Base-by-base conservation (phyloP, 768 basidiomycete genomes). In the Psilocybe cyanescens region DNA sequence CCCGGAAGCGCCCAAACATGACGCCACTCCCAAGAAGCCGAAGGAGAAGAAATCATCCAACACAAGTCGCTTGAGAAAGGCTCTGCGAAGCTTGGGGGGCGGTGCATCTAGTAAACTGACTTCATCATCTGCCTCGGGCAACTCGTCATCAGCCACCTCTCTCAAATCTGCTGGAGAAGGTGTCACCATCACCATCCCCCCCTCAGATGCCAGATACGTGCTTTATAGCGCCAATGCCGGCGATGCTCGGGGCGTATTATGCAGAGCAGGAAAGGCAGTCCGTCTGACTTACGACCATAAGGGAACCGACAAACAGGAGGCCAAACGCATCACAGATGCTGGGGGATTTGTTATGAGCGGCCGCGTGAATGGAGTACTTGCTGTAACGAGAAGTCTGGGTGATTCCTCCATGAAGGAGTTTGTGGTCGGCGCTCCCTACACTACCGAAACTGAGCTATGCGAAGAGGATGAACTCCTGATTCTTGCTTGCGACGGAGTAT, bases 401-500 rank as follows among this genome's bases (percentile, higher is more conserved):
- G 97, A 99, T 71, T 92, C 95, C 1, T 92, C 94, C 6, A 99
- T 99, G 97, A 99, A 99, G 76, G 97, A 99, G 70, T 99, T 96
- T 73, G 97, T 99, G 9, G 97, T 99, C 51, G 97, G 97, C 1
- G 86, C 93, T 30, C 97, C 97, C 5, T 99, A 97, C 75, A 99
- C 97, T 17, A 99, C 97, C n/a, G 96, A 98, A 75, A 98, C 97
- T 11, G 87, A 90, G 67, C 77, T 99, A 45, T 90, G 90, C 57
- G 88, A 92, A 7, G 89, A 93, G 4, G 97, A 99, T 71, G 97
- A 99, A 72, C 94, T 97, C 74, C 72, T 98, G 65, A 92, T 99
- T 60, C 83, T 99, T 61, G 97, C 97, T 19, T 99, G 97, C 71
- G 97, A 99, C 75, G 97, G 97, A 66, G 97, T 98, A 73, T 68